Base-by-base conservation (phyloP, 805 yeast species). In the Candida suzukii region DNA sequence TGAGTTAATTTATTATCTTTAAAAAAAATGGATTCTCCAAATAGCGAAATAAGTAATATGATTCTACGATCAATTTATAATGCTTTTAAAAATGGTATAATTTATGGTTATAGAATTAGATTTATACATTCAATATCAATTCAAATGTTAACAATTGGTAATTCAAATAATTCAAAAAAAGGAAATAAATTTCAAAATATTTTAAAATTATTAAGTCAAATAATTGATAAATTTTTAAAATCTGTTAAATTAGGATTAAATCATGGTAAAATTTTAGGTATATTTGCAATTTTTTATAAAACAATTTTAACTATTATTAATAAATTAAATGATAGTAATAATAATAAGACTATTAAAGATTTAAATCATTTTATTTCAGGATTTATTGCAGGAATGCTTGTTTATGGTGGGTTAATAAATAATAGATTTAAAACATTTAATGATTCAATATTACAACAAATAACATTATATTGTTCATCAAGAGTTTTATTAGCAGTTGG, bases 381-480 rank as follows among this genome's bases (percentile, higher is more conserved):
- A 4, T 51, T 54, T 20, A 33, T 48, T 6, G 63, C 60, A 12
- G 66, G 66, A 3, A 35, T 43, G 10, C 31, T 57, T 21, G 55
- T 61, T 10, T 61, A 61, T 42, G 62, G 65, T 9, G 61, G 61
- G 2, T 31, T 53, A 17, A 17, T 56, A 13, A 52, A 51, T 37
- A 28, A 22, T 10, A 20, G 14, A n/a, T n/a, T 36, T 30, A 17
- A 22, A 10, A 37, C 40, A 1, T 33, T 49, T 13, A 55, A 56
- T 33, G 53, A 54, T 18, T 42, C 55, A 4, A 79, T 83, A 24
- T 70, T 84, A n/a, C 82, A 78, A 46, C 90, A 83, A 58, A 74
- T 84, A 48, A 84, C 88, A 1, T 67, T 84, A 39, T 84, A 84
- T 52, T 81, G 87, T 46, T 73, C 80, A 42, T 77, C 87, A 3